These are phyloP conservation scores for Vitis hybrid DNA, from an alignment of 177 flowering plant genomes.

Conservation along the genomic window DNA sequence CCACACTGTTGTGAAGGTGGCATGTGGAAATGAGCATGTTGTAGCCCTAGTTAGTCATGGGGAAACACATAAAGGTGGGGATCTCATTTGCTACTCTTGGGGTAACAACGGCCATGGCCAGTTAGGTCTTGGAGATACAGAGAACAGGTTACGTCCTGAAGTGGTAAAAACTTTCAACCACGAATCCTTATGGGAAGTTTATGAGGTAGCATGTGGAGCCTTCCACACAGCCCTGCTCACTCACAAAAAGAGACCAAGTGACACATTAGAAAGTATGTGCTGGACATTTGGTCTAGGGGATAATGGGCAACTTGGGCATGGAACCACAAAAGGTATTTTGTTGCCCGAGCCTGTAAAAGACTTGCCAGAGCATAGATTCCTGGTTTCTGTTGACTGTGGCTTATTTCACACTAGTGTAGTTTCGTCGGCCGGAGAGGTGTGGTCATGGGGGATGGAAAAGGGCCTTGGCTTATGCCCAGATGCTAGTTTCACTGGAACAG, in stretches of 20 bases:
- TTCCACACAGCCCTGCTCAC: conserved; percentile 79
- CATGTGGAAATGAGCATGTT: conserved; percentile 88
- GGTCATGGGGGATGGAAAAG: conserved; percentile 99
- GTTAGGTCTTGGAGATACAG: conserved; percentile 74
- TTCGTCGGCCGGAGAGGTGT: conserved; percentile 73
- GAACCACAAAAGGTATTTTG: conserved; percentile 51
- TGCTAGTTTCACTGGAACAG: conserved; percentile 60
- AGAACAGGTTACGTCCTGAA: conserved; percentile 54
- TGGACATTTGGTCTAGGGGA: conserved; percentile 95
- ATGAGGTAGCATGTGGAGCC: conserved; percentile 85
- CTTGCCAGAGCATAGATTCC: conserved; percentile 45
- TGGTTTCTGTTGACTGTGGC: conserved; percentile 83
- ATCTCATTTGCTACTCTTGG: conserved; percentile 79
- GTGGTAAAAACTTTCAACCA: conserved; percentile 48
- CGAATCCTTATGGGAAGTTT: conserved; percentile 50
- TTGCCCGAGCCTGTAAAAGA: conserved; percentile 61
- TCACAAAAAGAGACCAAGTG: conserved; percentile 38
- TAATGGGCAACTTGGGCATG: conserved; percentile 93
- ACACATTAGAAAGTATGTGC: conserved; percentile 48
- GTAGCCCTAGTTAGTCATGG: conserved; percentile 69
- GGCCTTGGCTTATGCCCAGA: conserved; percentile 92
- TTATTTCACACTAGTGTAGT: conserved; percentile 84
- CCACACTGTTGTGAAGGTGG: conserved; percentile 75
- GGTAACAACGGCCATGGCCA: conserved; percentile 83
- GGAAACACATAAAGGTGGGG: conserved; percentile 47